Evolutionary conservation across 495 filamentous ascomycete genomes (phyloP).

Genomic region (Penicillium soppii): DNA sequence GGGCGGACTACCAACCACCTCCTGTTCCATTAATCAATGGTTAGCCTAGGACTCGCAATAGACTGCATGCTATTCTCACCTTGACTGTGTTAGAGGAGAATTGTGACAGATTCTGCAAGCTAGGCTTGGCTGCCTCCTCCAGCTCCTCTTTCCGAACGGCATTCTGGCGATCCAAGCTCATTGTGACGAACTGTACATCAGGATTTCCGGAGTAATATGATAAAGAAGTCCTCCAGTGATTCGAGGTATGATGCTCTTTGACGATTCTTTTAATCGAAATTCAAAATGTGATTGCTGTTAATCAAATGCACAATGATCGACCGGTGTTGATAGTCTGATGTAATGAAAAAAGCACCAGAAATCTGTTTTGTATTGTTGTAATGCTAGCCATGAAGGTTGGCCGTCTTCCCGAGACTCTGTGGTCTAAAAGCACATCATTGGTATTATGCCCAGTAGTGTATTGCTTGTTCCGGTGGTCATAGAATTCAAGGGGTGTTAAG

Average conservation of each 20-base stretch:
- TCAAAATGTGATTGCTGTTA: not conserved
- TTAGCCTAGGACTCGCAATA: not conserved
- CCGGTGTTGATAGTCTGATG: not conserved
- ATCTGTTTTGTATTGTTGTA: conserved; percentile 2
- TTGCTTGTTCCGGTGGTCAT: not conserved
- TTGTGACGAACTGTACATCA: conserved; percentile 21
- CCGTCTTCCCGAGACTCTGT: conserved; percentile 4
- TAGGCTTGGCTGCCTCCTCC: conserved; percentile 15
- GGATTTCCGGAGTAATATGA: not conserved
- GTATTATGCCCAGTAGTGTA: not conserved
- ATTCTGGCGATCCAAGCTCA: conserved; percentile 42
- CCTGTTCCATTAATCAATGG: conserved; percentile 7
- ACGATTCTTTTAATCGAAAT: not conserved
- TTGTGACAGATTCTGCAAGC: conserved; percentile 23
- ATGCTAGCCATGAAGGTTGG: conserved; percentile 26
- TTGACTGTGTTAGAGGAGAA: conserved; percentile 21
- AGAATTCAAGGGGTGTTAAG: not conserved
- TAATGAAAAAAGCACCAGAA: conserved; percentile 7
- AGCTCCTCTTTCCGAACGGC: conserved; percentile 19
- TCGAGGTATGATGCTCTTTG: not conserved
- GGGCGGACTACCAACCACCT: conserved; percentile 5
- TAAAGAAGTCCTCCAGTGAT: not conserved
- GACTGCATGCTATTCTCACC: conserved; percentile 17
- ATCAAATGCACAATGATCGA: not conserved
- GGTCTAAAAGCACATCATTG: conserved; percentile 24